Conservation (phyloP, 2,329 filamentous ascomycete genomes). For the Zarea fungicola region DNA sequence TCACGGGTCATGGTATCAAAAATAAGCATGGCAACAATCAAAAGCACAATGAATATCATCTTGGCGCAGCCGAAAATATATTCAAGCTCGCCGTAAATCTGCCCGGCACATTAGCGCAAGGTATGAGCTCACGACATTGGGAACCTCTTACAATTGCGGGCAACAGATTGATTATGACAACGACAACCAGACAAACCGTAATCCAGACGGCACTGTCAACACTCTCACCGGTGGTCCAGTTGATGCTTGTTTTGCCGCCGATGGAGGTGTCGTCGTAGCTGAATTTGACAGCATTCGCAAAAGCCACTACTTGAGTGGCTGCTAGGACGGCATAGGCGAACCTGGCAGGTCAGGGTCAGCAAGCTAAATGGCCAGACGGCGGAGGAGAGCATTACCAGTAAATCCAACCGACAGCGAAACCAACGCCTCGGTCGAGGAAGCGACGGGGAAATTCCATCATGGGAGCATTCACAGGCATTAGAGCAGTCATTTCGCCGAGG, state of each 20-base stretch:
- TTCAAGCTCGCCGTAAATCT: conserved; percentile 31
- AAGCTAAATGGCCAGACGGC: not conserved
- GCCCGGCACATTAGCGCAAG: not conserved
- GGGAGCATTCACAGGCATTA: conserved; percentile 35
- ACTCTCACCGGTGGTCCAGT: conserved; percentile 28
- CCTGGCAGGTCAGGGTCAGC: conserved; percentile 19
- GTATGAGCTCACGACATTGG: too few relatives aligned
- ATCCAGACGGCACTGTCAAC: conserved; percentile 35
- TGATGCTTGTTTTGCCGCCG: conserved; percentile 25
- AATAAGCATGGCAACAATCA: conserved; percentile 33
- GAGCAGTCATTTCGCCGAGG: conserved; percentile 34
- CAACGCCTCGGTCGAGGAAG: conserved; percentile 31
- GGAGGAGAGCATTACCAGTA: conserved; percentile 26
- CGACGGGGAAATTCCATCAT: conserved; percentile 34
- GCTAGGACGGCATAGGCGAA: conserved; percentile 33
- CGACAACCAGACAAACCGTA: conserved; percentile 29
- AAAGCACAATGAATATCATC: conserved; percentile 29
- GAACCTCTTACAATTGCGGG: conserved; percentile 29
- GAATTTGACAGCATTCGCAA: conserved; percentile 30
- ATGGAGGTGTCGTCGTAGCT: conserved; percentile 26
- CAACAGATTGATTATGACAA: conserved; percentile 30
- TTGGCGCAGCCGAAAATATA: conserved; percentile 34
- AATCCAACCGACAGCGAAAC: conserved; percentile 34
- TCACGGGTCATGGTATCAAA: conserved; percentile 31
- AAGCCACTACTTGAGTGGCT: conserved; percentile 31